phyloP scores from a whole-genome alignment of 2,329 filamentous ascomycete species.

The Podosphaera fusca region DNA sequence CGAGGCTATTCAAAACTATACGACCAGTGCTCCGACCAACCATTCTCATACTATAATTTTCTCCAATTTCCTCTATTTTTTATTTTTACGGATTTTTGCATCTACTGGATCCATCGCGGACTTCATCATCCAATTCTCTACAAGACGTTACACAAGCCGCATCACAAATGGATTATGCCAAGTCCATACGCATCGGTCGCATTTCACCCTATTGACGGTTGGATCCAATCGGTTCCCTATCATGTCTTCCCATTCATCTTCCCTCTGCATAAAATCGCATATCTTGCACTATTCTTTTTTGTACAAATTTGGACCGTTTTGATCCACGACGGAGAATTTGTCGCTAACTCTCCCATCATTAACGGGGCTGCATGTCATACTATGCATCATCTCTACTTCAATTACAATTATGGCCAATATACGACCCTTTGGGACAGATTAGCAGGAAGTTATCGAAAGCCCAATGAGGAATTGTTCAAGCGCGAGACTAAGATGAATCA shows the following conservation, averaged over 20 bases:
- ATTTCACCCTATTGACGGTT: conserved; percentile 88
- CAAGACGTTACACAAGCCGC: conserved; percentile 81
- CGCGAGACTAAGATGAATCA: conserved; percentile 69
- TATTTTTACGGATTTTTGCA: conserved; percentile 67
- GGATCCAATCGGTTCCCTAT: conserved; percentile 70
- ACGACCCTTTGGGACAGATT: conserved; percentile 80
- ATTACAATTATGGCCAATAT: conserved; percentile 89
- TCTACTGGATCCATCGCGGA: conserved; percentile 79
- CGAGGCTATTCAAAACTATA: conserved; percentile 74
- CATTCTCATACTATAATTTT: conserved; percentile 54
- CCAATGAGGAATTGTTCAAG: conserved; percentile 65
- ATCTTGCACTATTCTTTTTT: conserved; percentile 66
- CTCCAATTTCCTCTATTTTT: conserved; percentile 76
- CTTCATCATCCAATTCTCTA: conserved; percentile 65
- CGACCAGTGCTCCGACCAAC: conserved; percentile 52
- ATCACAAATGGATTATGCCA: conserved; percentile 99
- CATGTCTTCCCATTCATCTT: conserved; percentile 85
- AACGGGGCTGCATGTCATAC: conserved; percentile 91
- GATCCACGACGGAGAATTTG: conserved; percentile 89
- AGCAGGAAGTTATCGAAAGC: conserved; percentile 66
- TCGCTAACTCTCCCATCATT: conserved; percentile 71
- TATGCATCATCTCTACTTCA: conserved; percentile 71
- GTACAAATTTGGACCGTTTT: conserved; percentile 95
- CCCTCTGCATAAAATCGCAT: conserved; percentile 76
- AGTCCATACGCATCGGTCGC: conserved; percentile 81